These are phyloP conservation scores for Colletotrichum gigasporum DNA, from an alignment of 2,329 filamentous ascomycete species.

Conservation along the genomic window DNA sequence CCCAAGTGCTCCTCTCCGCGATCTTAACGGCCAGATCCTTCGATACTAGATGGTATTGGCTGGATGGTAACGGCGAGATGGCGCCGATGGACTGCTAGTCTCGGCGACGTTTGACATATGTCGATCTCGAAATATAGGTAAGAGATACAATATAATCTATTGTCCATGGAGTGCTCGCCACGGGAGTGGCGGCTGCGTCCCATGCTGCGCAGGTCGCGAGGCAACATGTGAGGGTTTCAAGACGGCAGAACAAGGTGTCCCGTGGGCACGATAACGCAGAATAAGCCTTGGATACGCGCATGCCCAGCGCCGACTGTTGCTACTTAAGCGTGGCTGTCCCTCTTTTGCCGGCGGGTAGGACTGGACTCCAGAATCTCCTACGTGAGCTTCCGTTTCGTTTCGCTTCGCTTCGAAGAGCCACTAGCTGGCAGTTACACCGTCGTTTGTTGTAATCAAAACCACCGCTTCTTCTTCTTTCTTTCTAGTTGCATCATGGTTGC, in stretches of 20 bases:
- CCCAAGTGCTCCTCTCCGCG: not conserved
- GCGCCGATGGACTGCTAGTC: too few relatives aligned
- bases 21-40: not conserved
- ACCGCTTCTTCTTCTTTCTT: not conserved
- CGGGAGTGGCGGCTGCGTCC: too few relatives aligned
- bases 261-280: conserved; percentile 12
- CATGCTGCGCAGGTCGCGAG: not conserved
- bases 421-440: not conserved
- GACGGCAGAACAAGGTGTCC: conserved; percentile 12
- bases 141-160: too few relatives aligned
- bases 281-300: conserved; percentile 10
- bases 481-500: not conserved
- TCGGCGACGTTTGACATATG: too few relatives aligned
- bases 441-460: not conserved
- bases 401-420: not conserved
- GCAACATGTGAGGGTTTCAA: conserved; percentile 23
- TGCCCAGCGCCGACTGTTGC: conserved; percentile 1
- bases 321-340: conserved; percentile 15
- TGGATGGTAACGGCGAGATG: too few relatives aligned
- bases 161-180: too few relatives aligned
- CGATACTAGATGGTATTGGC: not conserved
- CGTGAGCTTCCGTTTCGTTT: conserved; percentile 9
- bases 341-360: not conserved
- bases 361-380: not conserved
- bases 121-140: too few relatives aligned